Evolutionary conservation across 75 land plant species (phyloP), one percentile per base, ranked within the genome.

Genomic region (Picea sitchensis): DNA sequence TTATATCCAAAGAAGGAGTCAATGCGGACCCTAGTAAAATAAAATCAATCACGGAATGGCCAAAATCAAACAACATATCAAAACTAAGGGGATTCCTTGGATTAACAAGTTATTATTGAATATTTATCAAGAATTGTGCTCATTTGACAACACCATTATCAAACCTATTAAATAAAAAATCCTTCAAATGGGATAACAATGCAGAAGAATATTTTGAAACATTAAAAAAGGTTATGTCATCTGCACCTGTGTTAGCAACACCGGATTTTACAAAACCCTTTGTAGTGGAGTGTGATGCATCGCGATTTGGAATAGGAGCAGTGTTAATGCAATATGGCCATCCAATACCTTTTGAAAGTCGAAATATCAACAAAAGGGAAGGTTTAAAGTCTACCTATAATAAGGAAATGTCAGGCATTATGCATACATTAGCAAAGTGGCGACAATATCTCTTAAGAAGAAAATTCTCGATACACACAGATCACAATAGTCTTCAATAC

Each of bases 401-500:
- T 14, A 71, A 80, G n/a, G 81, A 80, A 1, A 59, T 80, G 32
- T 1, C 69, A 9, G 76, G 5, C 5, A 56, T 80, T 44, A 26
- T 80, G 0, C 76, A 14, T 71, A 1, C n/a, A 21, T 12, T 68
- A 0, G 36, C 18, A 1, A 41, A 59, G 5, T 80, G 77, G 60
- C 20, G 38, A 13, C 76, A 15, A 5, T 71, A 80, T 56, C 11
- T 80, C 30, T 2, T 72, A 30, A 41, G 75, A 14, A 36, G 54
- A 11, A 3, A 72, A 3, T 72, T 1, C 1, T 44, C 0, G 7
- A 65, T 80, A 5, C n/a, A 80, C 2, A 80, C 59, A 11, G 32
- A 80, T 71, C 76, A 71, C 54, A 4, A 71, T 17, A 68, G 4
- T 59, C 15, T 78, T 7, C 61, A 41, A 62, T 61, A 34, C 1